Percentiles rank a stretch among this genome's conserved stretches.
Conservation (phyloP, 345 rosid genomes). For the Populus deltoides region DNA sequence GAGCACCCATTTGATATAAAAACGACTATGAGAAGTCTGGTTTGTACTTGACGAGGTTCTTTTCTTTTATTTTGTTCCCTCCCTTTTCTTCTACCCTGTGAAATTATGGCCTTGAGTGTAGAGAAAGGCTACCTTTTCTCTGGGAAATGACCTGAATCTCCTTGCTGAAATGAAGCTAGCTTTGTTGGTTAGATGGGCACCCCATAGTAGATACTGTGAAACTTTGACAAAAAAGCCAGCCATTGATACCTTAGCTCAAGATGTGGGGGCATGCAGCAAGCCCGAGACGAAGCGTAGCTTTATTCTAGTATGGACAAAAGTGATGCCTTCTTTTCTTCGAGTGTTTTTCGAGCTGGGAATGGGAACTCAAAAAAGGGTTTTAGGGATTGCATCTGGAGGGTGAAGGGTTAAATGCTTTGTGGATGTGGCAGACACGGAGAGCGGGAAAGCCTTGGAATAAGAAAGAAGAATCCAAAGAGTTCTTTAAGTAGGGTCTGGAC, state of each 20-base stretch:
- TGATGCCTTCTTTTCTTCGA: neutral
- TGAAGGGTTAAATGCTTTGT: conserved; percentile 1
- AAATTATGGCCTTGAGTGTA: neutral
- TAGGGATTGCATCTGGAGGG: neutral
- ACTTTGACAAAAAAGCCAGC: conserved; percentile 5
- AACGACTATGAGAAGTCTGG: conserved; percentile 6
- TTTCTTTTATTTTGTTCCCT: conserved; percentile 13
- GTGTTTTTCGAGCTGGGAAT: neutral
- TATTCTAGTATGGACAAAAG: conserved; percentile 11
- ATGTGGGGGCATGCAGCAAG: conserved; percentile 19
- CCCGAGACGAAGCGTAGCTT: conserved; percentile 13
- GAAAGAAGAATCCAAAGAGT: conserved; percentile 8
- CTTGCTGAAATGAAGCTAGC: conserved; percentile 8
- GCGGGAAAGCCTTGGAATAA: conserved; percentile 24
- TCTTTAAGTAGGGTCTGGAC: conserved; percentile 5
- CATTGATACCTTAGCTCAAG: conserved; percentile 7
- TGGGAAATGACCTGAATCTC: conserved; percentile 29
- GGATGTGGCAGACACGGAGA: conserved; percentile 32
- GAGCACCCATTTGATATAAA: conserved; percentile 39
- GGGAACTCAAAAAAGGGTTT: conserved; percentile 9
- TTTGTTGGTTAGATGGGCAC: neutral
- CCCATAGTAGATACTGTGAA: neutral
- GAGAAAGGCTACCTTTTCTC: neutral
- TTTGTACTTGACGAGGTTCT: conserved; percentile 7
- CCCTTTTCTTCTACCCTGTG: conserved; percentile 8